These are phyloP conservation scores for Colletotrichum sp. DNA, from an alignment of 2,329 filamentous ascomycete genomes.

Conservation along the genomic window DNA sequence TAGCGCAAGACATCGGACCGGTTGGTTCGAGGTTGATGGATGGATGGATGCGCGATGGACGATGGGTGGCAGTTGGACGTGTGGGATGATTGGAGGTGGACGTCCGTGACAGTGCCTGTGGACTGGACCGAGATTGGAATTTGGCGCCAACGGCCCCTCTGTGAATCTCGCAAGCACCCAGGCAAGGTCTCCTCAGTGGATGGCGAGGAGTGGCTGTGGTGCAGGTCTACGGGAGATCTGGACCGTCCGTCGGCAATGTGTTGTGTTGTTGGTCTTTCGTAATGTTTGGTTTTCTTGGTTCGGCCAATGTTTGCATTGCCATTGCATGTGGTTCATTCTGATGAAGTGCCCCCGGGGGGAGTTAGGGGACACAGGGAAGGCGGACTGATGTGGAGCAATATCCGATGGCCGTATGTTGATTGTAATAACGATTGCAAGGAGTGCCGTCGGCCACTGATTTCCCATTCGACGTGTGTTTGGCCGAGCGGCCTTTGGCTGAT, in stretches of 20 bases:
- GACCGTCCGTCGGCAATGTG: background rate
- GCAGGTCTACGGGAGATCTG: background rate
- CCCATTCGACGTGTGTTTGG: background rate
- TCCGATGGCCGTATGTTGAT: background rate
- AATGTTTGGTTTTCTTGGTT: background rate
- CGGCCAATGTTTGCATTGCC: background rate
- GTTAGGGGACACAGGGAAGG: background rate
- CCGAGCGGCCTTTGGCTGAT: background rate
- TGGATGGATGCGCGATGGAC: background rate
- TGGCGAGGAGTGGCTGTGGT: background rate
- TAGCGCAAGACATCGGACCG: background rate
- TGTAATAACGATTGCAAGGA: constrained; percentile 4
- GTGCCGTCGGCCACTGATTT: background rate
- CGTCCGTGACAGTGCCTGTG: background rate
- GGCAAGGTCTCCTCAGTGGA: background rate
- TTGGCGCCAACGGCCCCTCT: background rate
- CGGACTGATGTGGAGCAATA: background rate
- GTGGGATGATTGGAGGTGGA: background rate
- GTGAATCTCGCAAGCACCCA: background rate
- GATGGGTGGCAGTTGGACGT: background rate
- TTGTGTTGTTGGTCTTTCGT: background rate
- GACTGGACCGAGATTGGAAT: background rate
- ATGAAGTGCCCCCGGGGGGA: background rate
- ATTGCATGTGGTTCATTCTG: constrained; percentile 4
- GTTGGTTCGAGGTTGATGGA: background rate